Evolutionary conservation across 2,329 filamentous ascomycete genomes (phyloP).

Genomic region (Hypoxylon sp.): DNA sequence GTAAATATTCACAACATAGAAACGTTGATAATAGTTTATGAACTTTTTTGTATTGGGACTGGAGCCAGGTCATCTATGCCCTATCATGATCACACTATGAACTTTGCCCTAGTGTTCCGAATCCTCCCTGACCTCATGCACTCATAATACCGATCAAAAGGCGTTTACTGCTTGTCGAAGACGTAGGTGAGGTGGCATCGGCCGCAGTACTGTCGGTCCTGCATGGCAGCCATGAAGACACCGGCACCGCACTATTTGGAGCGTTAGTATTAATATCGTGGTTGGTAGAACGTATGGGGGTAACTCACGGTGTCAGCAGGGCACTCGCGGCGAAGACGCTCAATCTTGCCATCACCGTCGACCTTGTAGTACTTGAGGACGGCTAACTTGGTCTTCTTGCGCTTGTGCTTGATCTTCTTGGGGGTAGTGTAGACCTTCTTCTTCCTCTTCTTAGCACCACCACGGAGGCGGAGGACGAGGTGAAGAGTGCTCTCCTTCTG

Average conservation of each 20-base stretch:
- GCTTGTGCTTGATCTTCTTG: conserved; percentile 99
- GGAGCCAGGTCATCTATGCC: conserved; percentile 30
- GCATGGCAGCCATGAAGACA: conserved; percentile 99
- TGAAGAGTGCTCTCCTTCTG: conserved; percentile 99
- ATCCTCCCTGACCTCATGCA: conserved; percentile 30
- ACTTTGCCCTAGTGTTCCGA: conserved; percentile 41
- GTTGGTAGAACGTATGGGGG: background rate
- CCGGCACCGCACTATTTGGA: conserved; percentile 88
- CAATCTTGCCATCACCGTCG: conserved; percentile 99
- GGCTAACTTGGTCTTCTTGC: conserved; percentile 99
- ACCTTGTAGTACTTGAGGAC: conserved; percentile 99
- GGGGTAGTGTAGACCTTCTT: conserved; percentile 99
- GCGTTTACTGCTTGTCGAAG: conserved; percentile 71
- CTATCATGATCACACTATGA: conserved; percentile 37
- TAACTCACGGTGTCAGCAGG: conserved; percentile 85
- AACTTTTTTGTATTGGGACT: conserved; percentile 30
- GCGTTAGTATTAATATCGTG: conserved; percentile 54
- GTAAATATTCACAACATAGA: background rate
- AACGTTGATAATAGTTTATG: conserved; percentile 10
- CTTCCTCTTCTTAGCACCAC: conserved; percentile 99
- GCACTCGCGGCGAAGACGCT: conserved; percentile 98
- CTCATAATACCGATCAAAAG: conserved; percentile 21
- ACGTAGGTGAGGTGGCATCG: conserved; percentile 81
- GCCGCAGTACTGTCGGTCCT: conserved; percentile 98
- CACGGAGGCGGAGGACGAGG: conserved; percentile 96